These are phyloP conservation scores for Zopfia rhizophila DNA, from an alignment of 2,329 filamentous ascomycete species.

Conservation along the genomic window DNA sequence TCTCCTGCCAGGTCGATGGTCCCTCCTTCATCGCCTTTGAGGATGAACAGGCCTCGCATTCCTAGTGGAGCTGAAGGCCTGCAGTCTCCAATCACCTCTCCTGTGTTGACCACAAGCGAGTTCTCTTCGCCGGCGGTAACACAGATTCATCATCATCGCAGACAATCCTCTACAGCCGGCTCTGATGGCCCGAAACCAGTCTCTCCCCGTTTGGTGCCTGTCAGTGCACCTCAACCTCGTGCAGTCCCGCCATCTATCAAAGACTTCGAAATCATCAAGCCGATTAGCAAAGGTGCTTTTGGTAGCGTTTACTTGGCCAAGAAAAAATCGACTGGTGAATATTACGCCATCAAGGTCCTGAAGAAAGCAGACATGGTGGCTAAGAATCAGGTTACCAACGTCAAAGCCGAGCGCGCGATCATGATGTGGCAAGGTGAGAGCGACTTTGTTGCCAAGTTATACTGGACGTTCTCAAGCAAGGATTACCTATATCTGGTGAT, in stretches of 20 bases:
- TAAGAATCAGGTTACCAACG: constrained; percentile 99
- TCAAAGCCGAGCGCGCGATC: constrained; percentile 97
- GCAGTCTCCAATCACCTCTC: constrained; percentile 88
- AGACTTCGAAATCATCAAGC: constrained; percentile 99
- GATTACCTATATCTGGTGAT: constrained; percentile 98
- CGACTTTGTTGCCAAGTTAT: constrained; percentile 97
- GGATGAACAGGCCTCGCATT: constrained; percentile 83
- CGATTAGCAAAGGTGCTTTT: constrained; percentile 98
- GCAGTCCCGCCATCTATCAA: constrained; percentile 96
- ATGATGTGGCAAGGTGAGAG: constrained; percentile 99
- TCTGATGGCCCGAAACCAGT: constrained; percentile 75
- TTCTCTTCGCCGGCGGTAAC: constrained; percentile 77
- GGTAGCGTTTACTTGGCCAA: constrained; percentile 98
- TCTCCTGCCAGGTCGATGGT: constrained; percentile 82
- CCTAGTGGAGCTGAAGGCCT: constrained; percentile 71
- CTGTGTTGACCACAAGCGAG: constrained; percentile 84
- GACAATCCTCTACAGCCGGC: constrained; percentile 90
- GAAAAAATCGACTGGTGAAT: constrained; percentile 98
- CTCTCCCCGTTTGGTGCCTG: constrained; percentile 83
- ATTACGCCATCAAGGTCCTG: constrained; percentile 97
- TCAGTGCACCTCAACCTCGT: constrained; percentile 83
- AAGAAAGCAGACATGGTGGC: constrained; percentile 99
- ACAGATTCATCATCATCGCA: constrained; percentile 71
- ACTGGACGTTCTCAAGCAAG: constrained; percentile 99
- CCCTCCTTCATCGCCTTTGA: constrained; percentile 84